Base-by-base conservation (phyloP, 805 yeast species). In the Yamadazyma nakazawae region DNA sequence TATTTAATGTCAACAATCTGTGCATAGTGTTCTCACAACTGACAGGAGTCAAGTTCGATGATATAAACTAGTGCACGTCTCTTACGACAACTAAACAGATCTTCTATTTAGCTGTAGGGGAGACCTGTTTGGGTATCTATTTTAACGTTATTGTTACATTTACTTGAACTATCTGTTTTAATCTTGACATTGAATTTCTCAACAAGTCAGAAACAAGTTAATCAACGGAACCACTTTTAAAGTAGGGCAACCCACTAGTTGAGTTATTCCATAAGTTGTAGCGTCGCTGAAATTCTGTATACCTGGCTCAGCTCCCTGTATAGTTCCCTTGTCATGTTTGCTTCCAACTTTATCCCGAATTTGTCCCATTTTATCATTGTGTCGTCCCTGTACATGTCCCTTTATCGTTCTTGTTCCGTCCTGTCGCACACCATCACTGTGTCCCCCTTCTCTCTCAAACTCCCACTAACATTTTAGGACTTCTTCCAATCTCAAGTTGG, bases 401-500 rank as follows among this genome's bases (percentile, higher is more conserved):
- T 13, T 5, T 28, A 28, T 28, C 9, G 10, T 34, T 34, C 37
- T 17, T 16, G 19, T 8, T 34, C 37, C 37, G 18, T 16, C 5
- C 19, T 34, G 11, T 34, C 10, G 42, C 42, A 42, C 28, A 28
- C n/a, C 32, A 9, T 28, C n/a, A 11, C 32, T 9, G 32, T n/a
- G 39, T 37, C 5, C 13, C 6, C 28, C 25, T 11, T 13, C 12
- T 37, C 39, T 38, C 42, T 26, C 8, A 64, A 37, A 37, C 26
- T 21, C 30, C 30, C 37, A 43, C 70, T 63, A 65, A 66, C 68
- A 36, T 14, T 52, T 43, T 75, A 90, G 96, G 96, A 89, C 70
- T 94, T 89, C 70, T 91, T 94, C 70, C 79, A 82, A 59, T 75
- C 85, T 50, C 89, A 87, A 70, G 80, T 94, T 55, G 99, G 99